These are phyloP conservation scores for Casuarina glauca DNA, from an alignment of 306 rosid genomes.

Conservation along the genomic window DNA sequence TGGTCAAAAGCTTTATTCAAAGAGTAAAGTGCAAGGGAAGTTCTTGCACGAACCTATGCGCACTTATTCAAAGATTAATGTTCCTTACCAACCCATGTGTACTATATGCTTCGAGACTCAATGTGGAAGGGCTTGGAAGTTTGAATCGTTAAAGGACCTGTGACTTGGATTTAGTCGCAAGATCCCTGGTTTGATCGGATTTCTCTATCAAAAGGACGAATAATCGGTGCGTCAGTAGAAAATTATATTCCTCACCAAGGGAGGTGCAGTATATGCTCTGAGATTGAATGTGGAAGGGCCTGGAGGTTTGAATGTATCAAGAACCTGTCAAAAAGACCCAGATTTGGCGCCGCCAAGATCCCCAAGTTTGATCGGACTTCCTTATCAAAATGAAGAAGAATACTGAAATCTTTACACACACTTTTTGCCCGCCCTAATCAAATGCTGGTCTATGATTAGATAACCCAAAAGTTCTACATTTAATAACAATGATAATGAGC, in stretches of 20 bases:
- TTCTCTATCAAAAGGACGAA: neutral
- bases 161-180: conserved; percentile 12
- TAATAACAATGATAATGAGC: neutral
- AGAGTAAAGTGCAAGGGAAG: neutral
- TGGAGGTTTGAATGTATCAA: too few relatives aligned
- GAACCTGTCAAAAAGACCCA: neutral
- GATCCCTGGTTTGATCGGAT: neutral
- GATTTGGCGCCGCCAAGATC: neutral
- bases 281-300: too few relatives aligned
- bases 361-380: neutral
- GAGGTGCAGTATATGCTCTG: too few relatives aligned
- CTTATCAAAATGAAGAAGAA: neutral
- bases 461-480: neutral
- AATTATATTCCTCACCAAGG: neutral
- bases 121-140: neutral
- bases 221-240: too few relatives aligned
- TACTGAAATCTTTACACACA: too few relatives aligned
- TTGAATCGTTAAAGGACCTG: conserved; percentile 10
- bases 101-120: neutral
- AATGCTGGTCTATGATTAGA: neutral
- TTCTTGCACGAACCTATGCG: neutral
- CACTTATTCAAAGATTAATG: neutral
- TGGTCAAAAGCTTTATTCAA: neutral
- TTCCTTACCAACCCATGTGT: neutral
- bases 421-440: neutral